phyloP scores from a whole-genome alignment of 805 yeast species.

The Blastobotrys terrestris region DNA sequence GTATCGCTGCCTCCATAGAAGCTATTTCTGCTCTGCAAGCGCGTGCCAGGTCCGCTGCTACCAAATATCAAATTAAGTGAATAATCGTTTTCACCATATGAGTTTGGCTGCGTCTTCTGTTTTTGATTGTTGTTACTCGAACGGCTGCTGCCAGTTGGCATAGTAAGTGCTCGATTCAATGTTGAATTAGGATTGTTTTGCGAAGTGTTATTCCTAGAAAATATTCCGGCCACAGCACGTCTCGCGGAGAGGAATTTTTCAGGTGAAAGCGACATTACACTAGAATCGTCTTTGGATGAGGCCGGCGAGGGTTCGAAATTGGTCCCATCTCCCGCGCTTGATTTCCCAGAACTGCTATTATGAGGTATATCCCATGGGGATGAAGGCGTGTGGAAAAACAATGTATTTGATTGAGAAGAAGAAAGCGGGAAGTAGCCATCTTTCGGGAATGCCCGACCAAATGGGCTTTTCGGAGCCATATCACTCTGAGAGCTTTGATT shows the following conservation, averaged over 20 bases:
- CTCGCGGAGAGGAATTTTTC: conserved; percentile 14
- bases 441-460: conserved; percentile 10
- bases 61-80: background rate
- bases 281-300: conserved; percentile 35
- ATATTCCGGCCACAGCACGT: conserved; percentile 9
- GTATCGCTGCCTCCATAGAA: conserved; percentile 20
- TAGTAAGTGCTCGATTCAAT: background rate
- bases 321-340: background rate
- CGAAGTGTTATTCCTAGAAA: conserved; percentile 12
- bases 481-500: background rate
- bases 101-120: background rate
- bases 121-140: background rate
- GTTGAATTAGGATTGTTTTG: background rate
- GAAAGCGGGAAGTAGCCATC: conserved; percentile 10
- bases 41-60: conserved; percentile 14
- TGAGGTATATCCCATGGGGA: conserved; percentile 9
- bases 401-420: background rate
- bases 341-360: background rate
- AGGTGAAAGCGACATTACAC: conserved; percentile 39
- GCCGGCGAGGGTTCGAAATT: conserved; percentile 8
- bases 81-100: background rate
- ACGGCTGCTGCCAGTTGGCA: background rate
- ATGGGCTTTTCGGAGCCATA: conserved; percentile 11
- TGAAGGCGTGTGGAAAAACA: background rate
- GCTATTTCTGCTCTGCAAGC: conserved; percentile 19